These are phyloP conservation scores for Acaromyces ingoldii DNA, from an alignment of 1,284 basidiomycete genomes.

Conservation along the genomic window DNA sequence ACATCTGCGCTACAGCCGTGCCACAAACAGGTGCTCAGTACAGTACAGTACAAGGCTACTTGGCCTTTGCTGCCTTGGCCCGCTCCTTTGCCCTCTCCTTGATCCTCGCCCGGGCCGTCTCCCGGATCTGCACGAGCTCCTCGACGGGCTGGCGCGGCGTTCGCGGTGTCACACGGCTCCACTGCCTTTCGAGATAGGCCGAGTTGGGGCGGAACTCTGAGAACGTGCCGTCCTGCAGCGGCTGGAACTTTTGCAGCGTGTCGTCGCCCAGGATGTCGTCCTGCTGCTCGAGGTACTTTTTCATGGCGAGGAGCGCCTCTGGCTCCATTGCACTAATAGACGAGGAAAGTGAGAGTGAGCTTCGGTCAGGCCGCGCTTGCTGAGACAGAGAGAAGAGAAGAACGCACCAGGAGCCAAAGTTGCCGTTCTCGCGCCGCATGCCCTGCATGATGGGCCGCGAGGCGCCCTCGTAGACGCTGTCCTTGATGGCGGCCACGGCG, in stretches of 20 bases:
- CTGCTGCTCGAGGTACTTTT: not conserved
- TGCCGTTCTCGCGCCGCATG: slow-evolving; percentile 8
- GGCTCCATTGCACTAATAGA: not conserved
- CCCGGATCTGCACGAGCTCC: too few species aligned
- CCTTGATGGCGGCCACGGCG: slow-evolving; percentile 11
- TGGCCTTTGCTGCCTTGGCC: too few species aligned
- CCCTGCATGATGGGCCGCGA: not conserved
- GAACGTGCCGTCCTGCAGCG: not conserved
- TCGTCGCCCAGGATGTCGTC: not conserved
- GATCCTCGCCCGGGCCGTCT: too few species aligned
- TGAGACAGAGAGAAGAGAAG: not conserved
- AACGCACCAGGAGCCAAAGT: slow-evolving; percentile 7
- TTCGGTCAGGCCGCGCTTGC: not conserved
- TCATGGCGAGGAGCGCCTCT: not conserved
- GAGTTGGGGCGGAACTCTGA: too few species aligned
- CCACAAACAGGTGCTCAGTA: too few species aligned
- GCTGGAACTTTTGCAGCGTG: not conserved
- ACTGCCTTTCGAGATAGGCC: too few species aligned
- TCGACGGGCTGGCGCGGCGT: too few species aligned
- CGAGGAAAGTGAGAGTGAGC: not conserved
- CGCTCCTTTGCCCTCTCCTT: too few species aligned
- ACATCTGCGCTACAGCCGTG: too few species aligned
- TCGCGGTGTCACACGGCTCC: too few species aligned
- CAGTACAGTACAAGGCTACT: too few species aligned
- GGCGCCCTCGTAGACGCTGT: slow-evolving; percentile 6